These are phyloP conservation scores for Acanthamoeba lugdunensis DNA, from an alignment of 208 protist species.

Conservation along the genomic window DNA sequence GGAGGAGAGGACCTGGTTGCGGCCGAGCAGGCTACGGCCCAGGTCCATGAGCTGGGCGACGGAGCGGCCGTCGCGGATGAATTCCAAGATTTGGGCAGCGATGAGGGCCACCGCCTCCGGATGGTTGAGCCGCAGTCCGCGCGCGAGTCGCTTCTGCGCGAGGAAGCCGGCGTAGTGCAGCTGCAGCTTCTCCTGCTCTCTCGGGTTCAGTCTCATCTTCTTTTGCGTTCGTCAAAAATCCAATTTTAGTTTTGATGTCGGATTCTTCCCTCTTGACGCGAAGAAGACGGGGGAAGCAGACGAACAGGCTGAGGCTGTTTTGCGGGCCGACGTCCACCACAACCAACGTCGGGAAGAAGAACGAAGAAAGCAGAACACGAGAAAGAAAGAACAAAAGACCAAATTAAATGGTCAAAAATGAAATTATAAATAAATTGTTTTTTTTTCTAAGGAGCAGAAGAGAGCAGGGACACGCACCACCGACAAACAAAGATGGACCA, in stretches of 20 bases:
- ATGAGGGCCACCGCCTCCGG: conserved; percentile 78
- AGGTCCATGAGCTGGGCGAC: conserved; percentile 78
- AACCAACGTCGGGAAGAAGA: too few species aligned
- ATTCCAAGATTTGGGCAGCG: conserved; percentile 73
- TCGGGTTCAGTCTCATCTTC: conserved; percentile 36
- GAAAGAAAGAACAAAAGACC: neutral
- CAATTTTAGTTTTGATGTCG: too few species aligned
- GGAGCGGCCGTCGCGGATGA: conserved; percentile 73
- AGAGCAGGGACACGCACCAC: neutral
- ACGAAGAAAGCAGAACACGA: too few species aligned
- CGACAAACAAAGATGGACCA: neutral
- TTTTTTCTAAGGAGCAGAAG: neutral
- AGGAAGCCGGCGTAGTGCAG: conserved; percentile 24
- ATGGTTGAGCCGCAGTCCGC: conserved; percentile 77
- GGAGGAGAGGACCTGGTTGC: conserved; percentile 15
- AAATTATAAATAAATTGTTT: neutral
- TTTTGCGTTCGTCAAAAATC: neutral
- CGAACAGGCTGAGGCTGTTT: too few species aligned
- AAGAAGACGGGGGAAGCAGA: too few species aligned
- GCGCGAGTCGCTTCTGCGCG: conserved; percentile 68
- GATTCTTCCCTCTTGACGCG: too few species aligned
- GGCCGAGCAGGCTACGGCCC: conserved; percentile 59
- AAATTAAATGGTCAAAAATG: too few species aligned
- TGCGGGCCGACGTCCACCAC: too few species aligned
- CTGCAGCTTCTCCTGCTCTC: conserved; percentile 45